These are phyloP conservation scores for Yamagishiella unicocca DNA, from an alignment of 139 green algal species.

Conservation along the genomic window DNA sequence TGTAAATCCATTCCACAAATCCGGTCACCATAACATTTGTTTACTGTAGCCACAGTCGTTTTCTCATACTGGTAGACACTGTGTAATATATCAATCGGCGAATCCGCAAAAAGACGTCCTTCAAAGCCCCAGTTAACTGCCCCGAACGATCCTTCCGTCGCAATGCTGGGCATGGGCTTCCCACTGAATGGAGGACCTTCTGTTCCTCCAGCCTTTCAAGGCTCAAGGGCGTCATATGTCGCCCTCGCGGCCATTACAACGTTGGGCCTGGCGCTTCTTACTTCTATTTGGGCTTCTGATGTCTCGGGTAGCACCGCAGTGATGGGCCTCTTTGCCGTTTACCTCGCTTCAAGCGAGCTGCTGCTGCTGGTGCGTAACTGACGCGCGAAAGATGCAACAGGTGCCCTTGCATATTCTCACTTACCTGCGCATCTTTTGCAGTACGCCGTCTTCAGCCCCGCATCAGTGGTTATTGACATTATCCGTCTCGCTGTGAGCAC, in stretches of 20 bases:
- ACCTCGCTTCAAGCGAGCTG: conserved; percentile 44
- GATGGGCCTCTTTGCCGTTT: conserved; percentile 41
- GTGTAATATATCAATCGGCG: too few species aligned
- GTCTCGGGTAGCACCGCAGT: conserved; percentile 38
- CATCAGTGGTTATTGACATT: conserved; percentile 48
- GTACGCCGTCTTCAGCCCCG: conserved; percentile 37
- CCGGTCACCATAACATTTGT: too few species aligned
- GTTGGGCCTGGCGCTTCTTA: not conserved
- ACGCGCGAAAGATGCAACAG: too few species aligned
- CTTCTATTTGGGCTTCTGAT: conserved; percentile 24
- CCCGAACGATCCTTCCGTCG: not conserved
- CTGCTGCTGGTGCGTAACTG: conserved; percentile 45
- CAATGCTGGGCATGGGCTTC: conserved; percentile 9
- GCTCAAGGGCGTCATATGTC: not conserved
- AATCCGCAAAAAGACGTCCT: too few species aligned
- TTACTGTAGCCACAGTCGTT: too few species aligned
- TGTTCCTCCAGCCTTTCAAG: conserved; percentile 31
- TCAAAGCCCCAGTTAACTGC: too few species aligned
- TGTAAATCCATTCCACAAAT: too few species aligned
- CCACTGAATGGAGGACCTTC: conserved; percentile 5
- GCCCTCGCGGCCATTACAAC: conserved; percentile 7
- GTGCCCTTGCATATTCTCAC: too few species aligned
- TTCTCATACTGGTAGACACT: too few species aligned
- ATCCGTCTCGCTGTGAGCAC: conserved; percentile 31
- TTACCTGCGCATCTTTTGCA: too few species aligned